Evolutionary conservation across 306 rosid species (phyloP), one percentile per base, ranked within the genome.

Genomic region (Rubus idaeus): DNA sequence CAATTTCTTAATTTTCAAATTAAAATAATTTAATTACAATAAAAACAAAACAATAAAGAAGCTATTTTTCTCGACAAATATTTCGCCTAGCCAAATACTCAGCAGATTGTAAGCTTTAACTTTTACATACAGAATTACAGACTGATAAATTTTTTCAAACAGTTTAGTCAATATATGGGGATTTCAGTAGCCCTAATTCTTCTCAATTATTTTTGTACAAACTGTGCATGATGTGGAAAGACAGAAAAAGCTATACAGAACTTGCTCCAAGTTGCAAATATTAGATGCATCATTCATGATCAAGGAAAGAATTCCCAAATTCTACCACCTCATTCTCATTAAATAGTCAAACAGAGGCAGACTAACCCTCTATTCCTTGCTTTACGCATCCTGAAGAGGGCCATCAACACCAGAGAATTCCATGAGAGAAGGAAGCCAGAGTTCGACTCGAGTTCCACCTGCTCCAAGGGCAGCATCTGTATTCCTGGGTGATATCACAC

Each of bases 371-470:
- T 35, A 8, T 13, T 51, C 17, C 64, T 74, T 51, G 72, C 84
- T 39, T 46, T 83, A 94, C 63, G 69, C 80, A 80, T 71, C 85
- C 74, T 81, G 84, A 61, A 80, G 23, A 26, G 78, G 87, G 79
- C 78, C 86, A 74, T 86, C 78, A 39, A 83, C 44, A 70, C 89
- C 86, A 76, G 90, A 76, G 64, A 74, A 64, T 75, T 79, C 83
- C 18, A 81, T 55, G 58, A 87, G 55, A 5, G 83, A 79, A 64
- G 97, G 98, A 86, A 94, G 91, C 98, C 97, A 94, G 80, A 94
- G 91, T 84, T 94, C 97, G 10, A 92, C 73, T 37, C 92, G 96
- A 74, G 98, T 94, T 78, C 98, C 98, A 12, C 98, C 98, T 41
- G 95, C 81, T 76, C 98, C 98, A 49, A 90, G 88, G 2, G 97